Evolutionary conservation across 2,329 filamentous ascomycete genomes (phyloP).

Genomic region (Nemania bipapillata): DNA sequence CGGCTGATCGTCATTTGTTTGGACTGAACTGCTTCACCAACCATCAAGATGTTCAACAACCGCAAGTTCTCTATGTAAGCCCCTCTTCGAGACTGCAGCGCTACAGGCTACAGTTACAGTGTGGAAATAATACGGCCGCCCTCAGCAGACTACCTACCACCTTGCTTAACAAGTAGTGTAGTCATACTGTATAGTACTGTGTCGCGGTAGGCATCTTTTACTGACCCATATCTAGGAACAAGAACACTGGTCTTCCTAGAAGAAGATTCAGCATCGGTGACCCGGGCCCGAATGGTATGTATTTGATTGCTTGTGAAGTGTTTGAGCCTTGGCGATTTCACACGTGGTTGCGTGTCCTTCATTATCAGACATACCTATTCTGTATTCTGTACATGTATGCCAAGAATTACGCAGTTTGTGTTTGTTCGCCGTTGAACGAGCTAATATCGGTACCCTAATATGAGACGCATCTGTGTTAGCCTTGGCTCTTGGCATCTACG

Average conservation of each 20-base stretch:
- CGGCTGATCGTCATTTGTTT: conserved; percentile 12
- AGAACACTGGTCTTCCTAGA: conserved; percentile 70
- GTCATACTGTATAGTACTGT: background rate
- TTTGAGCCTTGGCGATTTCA: conserved; percentile 22
- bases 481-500: conserved; percentile 49
- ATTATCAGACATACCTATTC: conserved; percentile 42
- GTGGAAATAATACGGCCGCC: background rate
- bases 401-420: conserved; percentile 38
- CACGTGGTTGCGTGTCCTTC: conserved; percentile 14
- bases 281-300: conserved; percentile 66
- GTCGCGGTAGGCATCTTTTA: background rate
- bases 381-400: conserved; percentile 38
- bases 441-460: conserved; percentile 28
- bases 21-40: conserved; percentile 23
- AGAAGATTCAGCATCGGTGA: conserved; percentile 70
- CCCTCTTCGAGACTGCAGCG: background rate
- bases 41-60: conserved; percentile 61
- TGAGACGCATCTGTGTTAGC: conserved; percentile 40
- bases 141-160: background rate
- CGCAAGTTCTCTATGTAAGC: conserved; percentile 71
- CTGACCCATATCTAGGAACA: conserved; percentile 57
- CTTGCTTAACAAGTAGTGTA: background rate
- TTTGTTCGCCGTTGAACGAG: conserved; percentile 19
- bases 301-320: conserved; percentile 23
- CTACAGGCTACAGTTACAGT: too few species aligned